Conservation (phyloP, 1,284 basidiomycete species). For the Peniophora sp. region DNA sequence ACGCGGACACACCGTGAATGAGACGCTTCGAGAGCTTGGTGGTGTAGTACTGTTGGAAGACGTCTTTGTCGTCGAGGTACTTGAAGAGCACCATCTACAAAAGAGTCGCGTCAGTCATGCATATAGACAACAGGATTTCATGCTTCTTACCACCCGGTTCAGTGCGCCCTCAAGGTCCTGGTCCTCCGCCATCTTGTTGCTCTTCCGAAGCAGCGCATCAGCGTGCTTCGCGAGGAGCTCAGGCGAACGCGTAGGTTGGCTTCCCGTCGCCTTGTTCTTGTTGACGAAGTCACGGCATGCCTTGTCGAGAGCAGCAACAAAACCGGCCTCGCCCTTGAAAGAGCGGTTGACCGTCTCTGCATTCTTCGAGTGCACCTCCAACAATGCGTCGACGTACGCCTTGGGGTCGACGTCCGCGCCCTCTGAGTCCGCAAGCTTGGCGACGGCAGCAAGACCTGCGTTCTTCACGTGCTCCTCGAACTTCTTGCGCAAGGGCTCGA, state of each 20-base stretch:
- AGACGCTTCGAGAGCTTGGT: slow-evolving; percentile 95
- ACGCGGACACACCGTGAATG: slow-evolving; percentile 88
- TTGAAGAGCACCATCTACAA: slow-evolving; percentile 95
- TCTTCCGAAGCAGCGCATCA: slow-evolving; percentile 88
- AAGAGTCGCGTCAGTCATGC: slow-evolving; percentile 2
- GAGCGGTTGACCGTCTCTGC: slow-evolving; percentile 85
- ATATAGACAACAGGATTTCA: background rate
- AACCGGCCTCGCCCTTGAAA: slow-evolving; percentile 92
- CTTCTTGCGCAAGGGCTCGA: slow-evolving; percentile 87
- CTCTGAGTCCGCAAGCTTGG: slow-evolving; percentile 72
- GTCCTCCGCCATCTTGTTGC: slow-evolving; percentile 93
- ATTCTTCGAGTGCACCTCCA: slow-evolving; percentile 91
- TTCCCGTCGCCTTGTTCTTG: slow-evolving; percentile 83
- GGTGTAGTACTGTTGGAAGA: slow-evolving; percentile 99
- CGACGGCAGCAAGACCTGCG: slow-evolving; percentile 78
- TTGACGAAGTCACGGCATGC: slow-evolving; percentile 98
- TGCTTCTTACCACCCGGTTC: slow-evolving; percentile 74
- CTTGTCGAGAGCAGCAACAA: slow-evolving; percentile 91
- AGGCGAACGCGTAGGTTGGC: slow-evolving; percentile 83
- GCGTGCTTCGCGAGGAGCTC: slow-evolving; percentile 93
- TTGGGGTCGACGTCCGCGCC: slow-evolving; percentile 72
- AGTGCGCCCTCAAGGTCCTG: slow-evolving; percentile 85
- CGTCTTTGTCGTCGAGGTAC: slow-evolving; percentile 98
- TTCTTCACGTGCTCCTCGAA: slow-evolving; percentile 96
- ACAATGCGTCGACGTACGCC: slow-evolving; percentile 87